Conservation (phyloP, 257 asterid species). For the Coffea canephora region DNA sequence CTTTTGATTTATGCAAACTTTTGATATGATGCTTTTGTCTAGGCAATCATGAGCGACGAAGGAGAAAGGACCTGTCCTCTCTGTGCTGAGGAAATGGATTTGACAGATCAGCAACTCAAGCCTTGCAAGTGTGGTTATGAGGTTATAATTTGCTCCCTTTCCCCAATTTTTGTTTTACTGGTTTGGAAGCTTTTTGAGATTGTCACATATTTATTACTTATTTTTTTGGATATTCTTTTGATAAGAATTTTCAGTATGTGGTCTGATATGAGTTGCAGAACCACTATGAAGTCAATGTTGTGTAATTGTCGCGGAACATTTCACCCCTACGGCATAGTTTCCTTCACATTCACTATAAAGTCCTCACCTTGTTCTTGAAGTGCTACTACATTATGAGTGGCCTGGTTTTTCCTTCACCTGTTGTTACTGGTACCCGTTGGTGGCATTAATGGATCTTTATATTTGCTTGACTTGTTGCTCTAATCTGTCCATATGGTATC, state of each 20-base stretch:
- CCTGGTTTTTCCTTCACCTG: too few species aligned
- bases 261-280: background rate
- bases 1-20: background rate
- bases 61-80: constrained; percentile 97
- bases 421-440: background rate
- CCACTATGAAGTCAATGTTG: background rate
- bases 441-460: background rate
- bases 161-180: background rate
- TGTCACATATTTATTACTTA: background rate
- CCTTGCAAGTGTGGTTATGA: constrained; percentile 99
- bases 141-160: constrained; percentile 32
- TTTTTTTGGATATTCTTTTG: background rate
- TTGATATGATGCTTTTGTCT: background rate
- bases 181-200: background rate
- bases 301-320: background rate
- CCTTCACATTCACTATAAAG: background rate
- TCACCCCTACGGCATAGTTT: background rate
- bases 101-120: constrained; percentile 96
- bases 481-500: background rate
- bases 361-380: background rate
- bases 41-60: constrained; percentile 83
- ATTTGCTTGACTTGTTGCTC: background rate
- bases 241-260: background rate
- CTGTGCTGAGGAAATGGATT: constrained; percentile 98
- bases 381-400: background rate